Percentiles rank a stretch among this genome's conserved stretches.
Conservation (phyloP, 306 rosid species). For the Biancaea sappan region DNA sequence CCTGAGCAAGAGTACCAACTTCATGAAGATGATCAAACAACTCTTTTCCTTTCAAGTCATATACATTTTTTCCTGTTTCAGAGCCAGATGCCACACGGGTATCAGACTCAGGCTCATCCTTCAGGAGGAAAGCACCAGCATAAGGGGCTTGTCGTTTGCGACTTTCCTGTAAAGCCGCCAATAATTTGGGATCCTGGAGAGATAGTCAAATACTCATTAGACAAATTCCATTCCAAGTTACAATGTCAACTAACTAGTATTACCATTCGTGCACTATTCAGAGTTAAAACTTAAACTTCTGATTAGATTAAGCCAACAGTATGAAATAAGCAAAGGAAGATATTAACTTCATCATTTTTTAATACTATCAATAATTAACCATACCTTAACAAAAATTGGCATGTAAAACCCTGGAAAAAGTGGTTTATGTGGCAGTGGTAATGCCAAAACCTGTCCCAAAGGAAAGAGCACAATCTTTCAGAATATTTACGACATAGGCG, state of each 20-base stretch:
- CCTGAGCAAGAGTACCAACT: conserved; percentile 99
- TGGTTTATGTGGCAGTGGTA: conserved; percentile 92
- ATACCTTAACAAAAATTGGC: conserved; percentile 95
- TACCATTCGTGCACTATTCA: conserved; percentile 18
- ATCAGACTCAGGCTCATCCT: conserved; percentile 87
- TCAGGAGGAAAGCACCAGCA: conserved; percentile 93
- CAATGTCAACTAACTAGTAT: conserved; percentile 4
- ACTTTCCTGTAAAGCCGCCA: conserved; percentile 92
- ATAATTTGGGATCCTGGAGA: conserved; percentile 78
- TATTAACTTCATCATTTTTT: conserved; percentile 1
- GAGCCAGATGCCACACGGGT: conserved; percentile 69
- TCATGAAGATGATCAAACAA: conserved; percentile 84
- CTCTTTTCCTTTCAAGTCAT: conserved; percentile 80
- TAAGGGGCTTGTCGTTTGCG: conserved; percentile 90
- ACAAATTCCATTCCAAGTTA: conserved; percentile 5
- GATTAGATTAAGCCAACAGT: conserved; percentile 26
- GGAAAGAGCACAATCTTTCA: conserved; percentile 9
- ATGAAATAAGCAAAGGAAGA: not conserved
- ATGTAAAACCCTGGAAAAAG: conserved; percentile 97
- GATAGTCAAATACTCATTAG: conserved; percentile 30
- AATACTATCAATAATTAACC: conserved; percentile 16
- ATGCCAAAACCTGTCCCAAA: conserved; percentile 81
- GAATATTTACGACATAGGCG: conserved; percentile 7
- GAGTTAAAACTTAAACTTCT: not conserved
- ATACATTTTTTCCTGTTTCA: conserved; percentile 66